These are phyloP conservation scores for Aechmea fasciata DNA, from an alignment of 176 grass and related monocot species.

Conservation along the genomic window DNA sequence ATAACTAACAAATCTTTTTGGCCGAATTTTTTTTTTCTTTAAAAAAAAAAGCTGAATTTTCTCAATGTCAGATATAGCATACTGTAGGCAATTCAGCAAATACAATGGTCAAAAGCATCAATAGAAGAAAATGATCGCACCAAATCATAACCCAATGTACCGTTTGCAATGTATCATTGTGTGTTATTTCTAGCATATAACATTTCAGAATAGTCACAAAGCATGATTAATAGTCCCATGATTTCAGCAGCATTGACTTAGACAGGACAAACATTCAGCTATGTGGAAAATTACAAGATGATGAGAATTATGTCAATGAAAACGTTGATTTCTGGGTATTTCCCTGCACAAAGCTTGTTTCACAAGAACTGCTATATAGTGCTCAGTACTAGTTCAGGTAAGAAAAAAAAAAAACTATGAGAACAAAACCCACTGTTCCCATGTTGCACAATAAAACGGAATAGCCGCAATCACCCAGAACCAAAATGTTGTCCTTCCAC, in stretches of 20 bases:
- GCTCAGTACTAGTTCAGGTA: not conserved
- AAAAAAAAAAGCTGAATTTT: not conserved
- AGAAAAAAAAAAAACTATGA: not conserved
- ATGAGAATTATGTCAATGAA: not conserved
- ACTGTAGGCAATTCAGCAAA: not conserved
- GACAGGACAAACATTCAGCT: no score
- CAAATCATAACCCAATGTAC: no score
- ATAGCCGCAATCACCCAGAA: conserved; percentile 83
- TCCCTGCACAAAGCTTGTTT: not conserved
- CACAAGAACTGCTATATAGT: not conserved
- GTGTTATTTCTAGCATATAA: no score
- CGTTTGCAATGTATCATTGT: no score
- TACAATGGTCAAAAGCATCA: not conserved
- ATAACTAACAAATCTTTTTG: not conserved
- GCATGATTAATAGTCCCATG: no score
- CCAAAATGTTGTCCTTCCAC: conserved; percentile 65
- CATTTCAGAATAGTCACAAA: no score
- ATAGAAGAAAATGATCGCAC: not conserved
- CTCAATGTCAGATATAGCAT: not conserved
- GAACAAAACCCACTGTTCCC: conserved; percentile 76
- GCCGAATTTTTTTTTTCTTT: no score
- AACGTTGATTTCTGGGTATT: not conserved
- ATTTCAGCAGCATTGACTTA: no score
- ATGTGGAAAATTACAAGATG: not conserved
- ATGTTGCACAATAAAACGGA: conserved; percentile 96